Conservation (phyloP, 1,284 basidiomycete genomes). For the Irpex sp. region DNA sequence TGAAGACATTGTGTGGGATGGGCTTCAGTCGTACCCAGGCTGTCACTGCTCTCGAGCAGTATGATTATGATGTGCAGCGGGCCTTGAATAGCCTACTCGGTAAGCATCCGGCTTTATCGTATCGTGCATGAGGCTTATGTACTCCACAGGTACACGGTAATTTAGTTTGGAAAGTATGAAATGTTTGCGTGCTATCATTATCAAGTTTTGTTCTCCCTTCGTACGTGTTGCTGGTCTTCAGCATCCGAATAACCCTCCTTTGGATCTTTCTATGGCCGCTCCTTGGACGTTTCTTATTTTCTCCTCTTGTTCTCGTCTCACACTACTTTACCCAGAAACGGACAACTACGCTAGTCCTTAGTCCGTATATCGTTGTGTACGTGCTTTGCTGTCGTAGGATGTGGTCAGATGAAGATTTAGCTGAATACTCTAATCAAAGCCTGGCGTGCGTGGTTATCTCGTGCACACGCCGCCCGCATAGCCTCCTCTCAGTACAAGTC, state of each 20-base stretch:
- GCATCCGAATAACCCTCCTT: conserved; percentile 14
- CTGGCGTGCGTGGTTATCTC: neutral
- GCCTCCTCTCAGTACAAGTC: neutral
- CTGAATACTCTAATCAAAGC: neutral
- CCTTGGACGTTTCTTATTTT: conserved; percentile 1
- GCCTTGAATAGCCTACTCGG: conserved; percentile 71
- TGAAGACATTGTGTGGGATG: conserved; percentile 78
- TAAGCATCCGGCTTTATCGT: conserved; percentile 1
- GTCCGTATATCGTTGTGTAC: neutral
- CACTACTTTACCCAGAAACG: conserved; percentile 6
- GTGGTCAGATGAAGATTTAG: neutral
- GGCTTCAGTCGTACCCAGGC: conserved; percentile 81
- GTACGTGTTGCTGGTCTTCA: neutral
- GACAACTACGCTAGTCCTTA: neutral
- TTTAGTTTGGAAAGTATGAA: neutral
- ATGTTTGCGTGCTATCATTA: neutral
- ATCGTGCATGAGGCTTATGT: neutral
- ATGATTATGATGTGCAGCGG: conserved; percentile 70
- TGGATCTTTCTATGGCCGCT: conserved; percentile 14
- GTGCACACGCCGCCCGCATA: neutral
- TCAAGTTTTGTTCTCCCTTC: conserved; percentile 1
- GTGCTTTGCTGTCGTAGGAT: neutral
- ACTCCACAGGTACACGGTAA: conserved; percentile 10
- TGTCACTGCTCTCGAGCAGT: conserved; percentile 69
- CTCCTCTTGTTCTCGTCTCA: conserved; percentile 9